A percentile compares a stretch with the other conserved stretches of the same genome.
Conservation (phyloP, 768 basidiomycete species). For the Clavaria fumosa region DNA sequence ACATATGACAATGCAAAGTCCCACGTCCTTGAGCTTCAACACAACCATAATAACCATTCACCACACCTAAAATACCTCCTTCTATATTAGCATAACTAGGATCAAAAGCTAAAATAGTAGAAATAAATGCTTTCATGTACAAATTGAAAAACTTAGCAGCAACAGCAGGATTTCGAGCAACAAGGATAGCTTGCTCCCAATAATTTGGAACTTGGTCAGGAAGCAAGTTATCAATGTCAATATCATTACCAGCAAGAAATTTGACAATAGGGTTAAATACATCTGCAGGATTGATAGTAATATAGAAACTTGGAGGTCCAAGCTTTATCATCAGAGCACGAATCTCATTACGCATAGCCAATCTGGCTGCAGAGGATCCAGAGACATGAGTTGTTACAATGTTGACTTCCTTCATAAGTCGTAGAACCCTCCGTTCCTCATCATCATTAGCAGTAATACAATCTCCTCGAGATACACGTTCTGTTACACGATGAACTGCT, state of each 20-base stretch:
- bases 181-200: slow-evolving; percentile 18
- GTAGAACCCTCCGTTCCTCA: slow-evolving; percentile 18
- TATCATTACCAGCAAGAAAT: slow-evolving; percentile 22
- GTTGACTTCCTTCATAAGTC: slow-evolving; percentile 13
- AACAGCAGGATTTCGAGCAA: slow-evolving; percentile 26
- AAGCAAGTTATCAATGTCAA: slow-evolving; percentile 20
- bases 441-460: slow-evolving; percentile 7
- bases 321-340: slow-evolving; percentile 17
- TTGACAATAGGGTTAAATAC: slow-evolving; percentile 27
- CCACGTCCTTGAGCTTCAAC: slow-evolving; percentile 26
- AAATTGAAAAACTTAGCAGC: slow-evolving; percentile 29
- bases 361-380: slow-evolving; percentile 18
- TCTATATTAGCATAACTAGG: slow-evolving; percentile 4
- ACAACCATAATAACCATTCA: slow-evolving; percentile 25
- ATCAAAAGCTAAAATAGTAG: slow-evolving; percentile 15
- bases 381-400: slow-evolving; percentile 12
- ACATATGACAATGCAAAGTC: slow-evolving; percentile 26
- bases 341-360: slow-evolving; percentile 24
- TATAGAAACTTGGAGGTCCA: slow-evolving; percentile 26
- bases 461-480: slow-evolving; percentile 13
- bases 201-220: slow-evolving; percentile 16
- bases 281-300: slow-evolving; percentile 32
- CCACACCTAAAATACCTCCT: slow-evolving; percentile 20
- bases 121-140: slow-evolving; percentile 23
- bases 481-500: slow-evolving; percentile 13